Conservation (phyloP, 73 alveolate species). For the Symbiodinium pilosum region DNA sequence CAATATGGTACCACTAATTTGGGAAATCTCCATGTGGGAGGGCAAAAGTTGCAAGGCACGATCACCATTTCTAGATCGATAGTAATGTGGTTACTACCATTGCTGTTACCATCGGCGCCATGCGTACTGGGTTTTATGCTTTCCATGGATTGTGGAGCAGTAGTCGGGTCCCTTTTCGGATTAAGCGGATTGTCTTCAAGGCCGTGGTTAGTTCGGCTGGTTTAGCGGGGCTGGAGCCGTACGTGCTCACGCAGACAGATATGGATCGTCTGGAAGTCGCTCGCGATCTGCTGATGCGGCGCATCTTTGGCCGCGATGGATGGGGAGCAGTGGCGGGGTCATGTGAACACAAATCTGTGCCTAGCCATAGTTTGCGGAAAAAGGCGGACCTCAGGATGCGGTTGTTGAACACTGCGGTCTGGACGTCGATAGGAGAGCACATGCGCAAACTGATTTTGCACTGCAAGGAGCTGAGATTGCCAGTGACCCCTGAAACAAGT, state of each 20-base stretch:
- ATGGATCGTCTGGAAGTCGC: neutral
- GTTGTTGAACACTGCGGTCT: neutral
- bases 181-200: neutral
- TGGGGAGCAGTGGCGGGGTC: conserved; percentile 20
- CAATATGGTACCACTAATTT: no score
- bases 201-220: neutral
- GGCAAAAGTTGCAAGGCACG: no score
- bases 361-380: neutral
- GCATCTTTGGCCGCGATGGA: neutral
- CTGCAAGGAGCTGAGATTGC: neutral
- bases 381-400: conserved; percentile 5
- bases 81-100: no score
- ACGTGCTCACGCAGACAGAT: conserved; percentile 3
- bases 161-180: neutral
- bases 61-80: no score
- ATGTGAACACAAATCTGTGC: neutral
- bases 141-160: neutral
- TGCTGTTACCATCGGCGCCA: conserved; percentile 3
- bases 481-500: neutral
- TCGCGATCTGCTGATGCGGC: conserved; percentile 3
- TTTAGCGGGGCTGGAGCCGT: neutral
- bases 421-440: neutral
- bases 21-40: no score
- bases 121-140: neutral
- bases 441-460: neutral